phyloP scores from a whole-genome alignment of 805 yeast genomes.

The Suhomyces canberraensis region DNA sequence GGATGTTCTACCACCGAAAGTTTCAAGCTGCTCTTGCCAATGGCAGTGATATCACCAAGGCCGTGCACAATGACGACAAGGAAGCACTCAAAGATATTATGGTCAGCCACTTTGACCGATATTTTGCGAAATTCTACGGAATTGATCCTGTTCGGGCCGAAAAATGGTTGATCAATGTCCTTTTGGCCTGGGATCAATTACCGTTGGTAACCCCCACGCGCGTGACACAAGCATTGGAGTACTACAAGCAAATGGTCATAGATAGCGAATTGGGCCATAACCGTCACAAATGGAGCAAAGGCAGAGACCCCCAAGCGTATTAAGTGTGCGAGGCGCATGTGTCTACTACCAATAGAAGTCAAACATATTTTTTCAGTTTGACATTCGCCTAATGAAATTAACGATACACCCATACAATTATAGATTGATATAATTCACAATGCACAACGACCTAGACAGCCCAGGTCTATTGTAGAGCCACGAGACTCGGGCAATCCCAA shows the following conservation, averaged over 20 bases:
- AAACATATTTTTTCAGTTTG: neutral
- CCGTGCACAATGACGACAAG: constrained; percentile 5
- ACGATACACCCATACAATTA: no score
- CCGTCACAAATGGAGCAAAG: neutral
- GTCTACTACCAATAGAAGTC: no score
- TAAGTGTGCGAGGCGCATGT: no score
- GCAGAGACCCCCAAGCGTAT: no score
- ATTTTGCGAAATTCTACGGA: constrained; percentile 12
- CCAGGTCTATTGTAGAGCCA: no score
- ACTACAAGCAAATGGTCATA: constrained; percentile 4
- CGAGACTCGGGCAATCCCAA: no score
- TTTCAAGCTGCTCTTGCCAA: constrained; percentile 7
- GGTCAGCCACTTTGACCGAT: constrained; percentile 13
- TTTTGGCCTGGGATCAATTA: constrained; percentile 8
- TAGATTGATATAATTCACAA: no score
- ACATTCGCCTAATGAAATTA: no score
- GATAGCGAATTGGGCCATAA: constrained; percentile 2
- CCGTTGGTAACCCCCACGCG: constrained; percentile 6
- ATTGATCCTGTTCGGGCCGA: constrained; percentile 9
- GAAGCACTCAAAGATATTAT: constrained; percentile 7
- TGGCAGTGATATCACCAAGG: constrained; percentile 3
- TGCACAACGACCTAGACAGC: no score
- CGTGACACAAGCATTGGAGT: constrained; percentile 9
- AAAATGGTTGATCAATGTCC: constrained; percentile 10
- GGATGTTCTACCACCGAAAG: constrained; percentile 4